phyloP scores from a whole-genome alignment of 371 early-diverging fungal species.

The Fennellomyces sp. region DNA sequence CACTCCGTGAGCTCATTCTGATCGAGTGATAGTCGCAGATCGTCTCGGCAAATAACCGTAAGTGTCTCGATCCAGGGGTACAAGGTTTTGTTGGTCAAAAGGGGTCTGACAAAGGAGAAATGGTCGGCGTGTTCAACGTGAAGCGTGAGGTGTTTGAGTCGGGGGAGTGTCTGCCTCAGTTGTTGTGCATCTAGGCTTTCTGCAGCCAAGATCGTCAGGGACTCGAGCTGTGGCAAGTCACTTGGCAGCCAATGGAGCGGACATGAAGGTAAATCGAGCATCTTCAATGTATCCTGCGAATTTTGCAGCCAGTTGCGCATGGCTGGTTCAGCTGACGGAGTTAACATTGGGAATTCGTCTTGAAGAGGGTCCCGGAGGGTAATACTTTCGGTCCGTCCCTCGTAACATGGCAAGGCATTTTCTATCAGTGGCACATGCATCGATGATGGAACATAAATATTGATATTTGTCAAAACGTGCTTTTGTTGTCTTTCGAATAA shows the following conservation, averaged over 20 bases:
- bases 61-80: conserved; percentile 41
- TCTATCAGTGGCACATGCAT: conserved; percentile 2
- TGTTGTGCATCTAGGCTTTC: conserved; percentile 20
- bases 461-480: not conserved
- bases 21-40: conserved; percentile 21
- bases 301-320: conserved; percentile 3
- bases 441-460: not conserved
- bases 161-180: conserved; percentile 23
- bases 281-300: not conserved
- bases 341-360: not conserved
- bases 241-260: conserved; percentile 15
- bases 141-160: conserved; percentile 20
- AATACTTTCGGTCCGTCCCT: not conserved
- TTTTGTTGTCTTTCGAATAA: conserved; percentile 6
- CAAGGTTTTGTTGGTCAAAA: conserved; percentile 21
- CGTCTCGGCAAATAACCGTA: conserved; percentile 23
- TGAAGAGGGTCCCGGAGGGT: not conserved
- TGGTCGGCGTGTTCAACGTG: conserved; percentile 10
- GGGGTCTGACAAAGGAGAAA: conserved; percentile 17
- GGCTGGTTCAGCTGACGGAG: not conserved
- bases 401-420: not conserved
- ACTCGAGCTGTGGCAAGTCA: conserved; percentile 17
- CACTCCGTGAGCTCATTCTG: conserved; percentile 25
- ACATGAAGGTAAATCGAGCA: conserved; percentile 27
- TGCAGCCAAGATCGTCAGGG: conserved; percentile 12